phyloP scores from a whole-genome alignment of 1,139 yeast species.

The Sugiyamaella neomexicana region DNA sequence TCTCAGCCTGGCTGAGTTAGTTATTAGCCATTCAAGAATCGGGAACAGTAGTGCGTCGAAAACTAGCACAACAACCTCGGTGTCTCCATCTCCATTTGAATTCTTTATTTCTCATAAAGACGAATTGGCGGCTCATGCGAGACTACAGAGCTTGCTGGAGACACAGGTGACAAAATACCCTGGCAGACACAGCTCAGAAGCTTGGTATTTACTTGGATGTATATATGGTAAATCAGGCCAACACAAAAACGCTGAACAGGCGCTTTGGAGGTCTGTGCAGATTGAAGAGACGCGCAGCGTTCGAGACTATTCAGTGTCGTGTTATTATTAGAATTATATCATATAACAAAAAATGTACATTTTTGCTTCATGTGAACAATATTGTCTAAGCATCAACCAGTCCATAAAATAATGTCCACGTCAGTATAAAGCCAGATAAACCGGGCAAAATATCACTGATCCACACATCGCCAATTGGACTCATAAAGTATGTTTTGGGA shows the following conservation, averaged over 20 bases:
- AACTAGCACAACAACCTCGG: not conserved
- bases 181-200: conserved; percentile 63
- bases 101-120: conserved; percentile 52
- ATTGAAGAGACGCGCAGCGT: conserved; percentile 69
- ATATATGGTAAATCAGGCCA: conserved; percentile 66
- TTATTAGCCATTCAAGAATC: conserved; percentile 44
- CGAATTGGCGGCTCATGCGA: conserved; percentile 61
- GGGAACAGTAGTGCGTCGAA: conserved; percentile 1
- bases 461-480: conserved; percentile 58
- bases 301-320: conserved; percentile 43
- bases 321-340: conserved; percentile 8
- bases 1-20: conserved; percentile 64
- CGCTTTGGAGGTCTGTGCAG: conserved; percentile 67
- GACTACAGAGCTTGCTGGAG: conserved; percentile 65
- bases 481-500: conserved; percentile 51
- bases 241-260: conserved; percentile 49
- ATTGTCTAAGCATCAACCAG: conserved; percentile 48
- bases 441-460: conserved; percentile 57
- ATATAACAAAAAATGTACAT: not conserved
- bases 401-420: conserved; percentile 83
- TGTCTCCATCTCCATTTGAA: conserved; percentile 5
- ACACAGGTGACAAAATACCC: conserved; percentile 51
- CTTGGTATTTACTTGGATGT: conserved; percentile 70
- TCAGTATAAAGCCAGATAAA: conserved; percentile 70
- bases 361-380: conserved; percentile 15